A percentile compares a stretch with the other conserved stretches of the same genome.
Evolutionary conservation across 805 yeast species (phyloP).

Genomic region (Starmerella asiatica): DNA sequence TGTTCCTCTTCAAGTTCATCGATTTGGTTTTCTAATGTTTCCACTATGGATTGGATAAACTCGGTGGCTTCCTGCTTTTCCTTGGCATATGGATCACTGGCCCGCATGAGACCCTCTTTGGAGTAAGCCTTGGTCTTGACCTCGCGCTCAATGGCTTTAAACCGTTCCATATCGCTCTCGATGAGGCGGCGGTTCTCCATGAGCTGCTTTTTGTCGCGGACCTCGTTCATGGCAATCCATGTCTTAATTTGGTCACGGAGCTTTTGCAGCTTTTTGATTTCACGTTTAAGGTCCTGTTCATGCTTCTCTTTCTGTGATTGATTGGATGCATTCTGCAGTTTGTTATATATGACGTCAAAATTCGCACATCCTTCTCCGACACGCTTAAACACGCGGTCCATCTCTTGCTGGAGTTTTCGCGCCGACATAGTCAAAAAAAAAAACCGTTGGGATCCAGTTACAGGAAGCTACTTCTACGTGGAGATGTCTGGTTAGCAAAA

Average conservation of each 20-base stretch:
- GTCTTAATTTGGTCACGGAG: conserved; percentile 89
- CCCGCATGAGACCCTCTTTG: conserved; percentile 71
- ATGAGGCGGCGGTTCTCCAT: conserved; percentile 62
- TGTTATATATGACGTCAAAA: conserved; percentile 76
- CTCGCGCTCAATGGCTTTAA: conserved; percentile 84
- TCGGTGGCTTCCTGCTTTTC: conserved; percentile 61
- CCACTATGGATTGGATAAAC: conserved; percentile 58
- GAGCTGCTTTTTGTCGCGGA: conserved; percentile 72
- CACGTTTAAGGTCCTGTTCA: conserved; percentile 79
- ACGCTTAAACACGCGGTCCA: conserved; percentile 84
- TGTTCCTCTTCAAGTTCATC: conserved; percentile 67
- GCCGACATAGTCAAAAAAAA: conserved; percentile 22
- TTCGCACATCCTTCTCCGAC: conserved; percentile 81
- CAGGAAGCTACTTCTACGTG: too few relatives aligned
- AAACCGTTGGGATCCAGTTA: not conserved
- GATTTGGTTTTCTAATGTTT: conserved; percentile 66
- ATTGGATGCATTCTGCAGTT: conserved; percentile 66
- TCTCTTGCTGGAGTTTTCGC: conserved; percentile 38
- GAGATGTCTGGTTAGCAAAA: too few relatives aligned
- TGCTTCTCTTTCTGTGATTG: conserved; percentile 85
- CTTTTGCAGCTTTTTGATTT: conserved; percentile 86
- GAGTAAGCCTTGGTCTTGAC: conserved; percentile 90
- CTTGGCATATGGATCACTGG: conserved; percentile 64
- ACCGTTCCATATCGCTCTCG: conserved; percentile 72
- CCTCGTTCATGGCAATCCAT: conserved; percentile 85